These are phyloP conservation scores for Hericium erinaceus DNA, from an alignment of 768 basidiomycete species.

Conservation along the genomic window DNA sequence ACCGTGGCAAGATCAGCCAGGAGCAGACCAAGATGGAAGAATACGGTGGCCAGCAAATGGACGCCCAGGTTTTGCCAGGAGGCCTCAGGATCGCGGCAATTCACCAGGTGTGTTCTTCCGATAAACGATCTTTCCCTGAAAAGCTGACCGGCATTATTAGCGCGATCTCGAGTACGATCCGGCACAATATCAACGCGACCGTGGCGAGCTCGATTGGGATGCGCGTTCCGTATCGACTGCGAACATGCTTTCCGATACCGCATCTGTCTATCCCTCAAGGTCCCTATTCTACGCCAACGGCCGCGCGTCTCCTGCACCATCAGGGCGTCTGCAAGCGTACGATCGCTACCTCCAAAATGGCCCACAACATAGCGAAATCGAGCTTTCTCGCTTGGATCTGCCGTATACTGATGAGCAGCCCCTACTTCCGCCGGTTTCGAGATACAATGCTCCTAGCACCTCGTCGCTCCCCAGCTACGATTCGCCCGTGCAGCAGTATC, in stretches of 20 bases:
- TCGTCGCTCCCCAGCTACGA: conserved; percentile 3
- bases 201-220: conserved; percentile 88
- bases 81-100: conserved; percentile 80
- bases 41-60: conserved; percentile 70
- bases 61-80: conserved; percentile 64
- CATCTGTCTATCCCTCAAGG: conserved; percentile 25
- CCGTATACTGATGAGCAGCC: conserved; percentile 44
- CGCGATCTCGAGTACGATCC: conserved; percentile 78
- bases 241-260: conserved; percentile 37
- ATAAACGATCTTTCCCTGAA: not conserved
- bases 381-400: conserved; percentile 47
- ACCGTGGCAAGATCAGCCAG: conserved; percentile 57
- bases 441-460: conserved; percentile 1
- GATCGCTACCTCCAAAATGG: conserved; percentile 50
- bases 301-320: conserved; percentile 31
- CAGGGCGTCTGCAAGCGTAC: conserved; percentile 29
- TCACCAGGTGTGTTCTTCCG: conserved; percentile 43
- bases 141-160: conserved; percentile 20
- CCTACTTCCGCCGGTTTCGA: conserved; percentile 29
- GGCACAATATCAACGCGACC: conserved; percentile 65
- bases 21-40: conserved; percentile 63
- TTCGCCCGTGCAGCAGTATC: conserved; percentile 12
- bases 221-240: conserved; percentile 62
- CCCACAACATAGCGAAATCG: conserved; percentile 35
- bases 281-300: conserved; percentile 31